Evolutionary conservation across 1,139 yeast genomes (phyloP).

Genomic region (Protomyces gravidus): DNA sequence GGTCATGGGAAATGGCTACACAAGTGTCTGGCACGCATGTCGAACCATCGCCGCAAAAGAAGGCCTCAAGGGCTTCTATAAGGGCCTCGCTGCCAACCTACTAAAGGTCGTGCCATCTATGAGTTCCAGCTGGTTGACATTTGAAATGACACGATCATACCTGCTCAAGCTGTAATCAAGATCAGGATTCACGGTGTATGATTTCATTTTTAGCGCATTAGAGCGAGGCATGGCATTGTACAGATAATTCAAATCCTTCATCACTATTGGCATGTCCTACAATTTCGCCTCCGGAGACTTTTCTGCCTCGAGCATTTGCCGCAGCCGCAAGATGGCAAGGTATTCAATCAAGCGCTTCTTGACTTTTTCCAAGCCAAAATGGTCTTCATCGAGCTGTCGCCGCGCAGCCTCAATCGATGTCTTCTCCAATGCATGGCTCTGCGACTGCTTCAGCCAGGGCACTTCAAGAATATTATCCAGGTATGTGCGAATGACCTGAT

Average conservation of each 20-base stretch:
- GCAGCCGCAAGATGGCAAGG: slow-evolving; percentile 67
- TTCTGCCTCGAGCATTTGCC: slow-evolving; percentile 36
- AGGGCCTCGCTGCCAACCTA: slow-evolving; percentile 81
- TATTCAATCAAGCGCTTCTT: slow-evolving; percentile 77
- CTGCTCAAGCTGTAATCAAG: background rate
- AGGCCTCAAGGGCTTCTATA: slow-evolving; percentile 62
- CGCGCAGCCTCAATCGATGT: slow-evolving; percentile 56
- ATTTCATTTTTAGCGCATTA: background rate
- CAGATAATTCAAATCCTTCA: background rate
- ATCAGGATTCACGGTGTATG: background rate
- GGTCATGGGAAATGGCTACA: slow-evolving; percentile 64
- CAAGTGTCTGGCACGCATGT: slow-evolving; percentile 66
- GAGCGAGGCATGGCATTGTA: slow-evolving; percentile 3
- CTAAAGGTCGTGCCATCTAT: slow-evolving; percentile 89
- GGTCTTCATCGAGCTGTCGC: slow-evolving; percentile 65
- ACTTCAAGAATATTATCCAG: slow-evolving; percentile 65
- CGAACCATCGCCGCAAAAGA: slow-evolving; percentile 54
- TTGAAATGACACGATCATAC: slow-evolving; percentile 46
- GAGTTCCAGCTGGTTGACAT: slow-evolving; percentile 91
- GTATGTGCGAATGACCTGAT: slow-evolving; percentile 66
- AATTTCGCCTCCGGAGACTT: slow-evolving; percentile 2
- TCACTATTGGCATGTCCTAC: background rate
- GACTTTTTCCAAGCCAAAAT: slow-evolving; percentile 75
- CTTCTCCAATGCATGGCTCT: slow-evolving; percentile 38
- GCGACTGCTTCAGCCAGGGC: slow-evolving; percentile 45